Base-by-base conservation (phyloP, 805 yeast genomes). In the Metschnikowia shivogae region DNA sequence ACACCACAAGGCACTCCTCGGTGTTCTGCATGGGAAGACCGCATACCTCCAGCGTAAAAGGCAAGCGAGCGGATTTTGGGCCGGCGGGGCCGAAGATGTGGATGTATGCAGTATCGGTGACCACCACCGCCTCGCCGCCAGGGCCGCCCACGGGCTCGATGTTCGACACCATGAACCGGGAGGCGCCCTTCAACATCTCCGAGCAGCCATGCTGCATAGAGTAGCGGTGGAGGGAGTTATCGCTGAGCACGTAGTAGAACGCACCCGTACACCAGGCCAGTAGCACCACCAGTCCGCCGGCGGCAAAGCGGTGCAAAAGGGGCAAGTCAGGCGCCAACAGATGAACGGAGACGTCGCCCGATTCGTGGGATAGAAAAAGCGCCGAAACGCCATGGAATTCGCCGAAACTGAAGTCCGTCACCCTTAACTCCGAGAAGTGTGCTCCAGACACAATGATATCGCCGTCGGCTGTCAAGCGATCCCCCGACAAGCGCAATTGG, bases 351-450 rank as follows among this genome's bases (percentile, higher is more conserved):
- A 60, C 22, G 11, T 44, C 44, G 3, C 54, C 55, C 11, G 48
- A 41, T 31, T 56, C 56, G 12, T 56, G 62, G 31, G 53, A 44
- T 10, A 58, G 36, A 13, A 52, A 28, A 3, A 49, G 14, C 14
- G 49, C 38, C 5, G 43, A n/a, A 3, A 44, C 53, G 13, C 36
- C 36, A 1, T 38, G 33, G 3, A 49, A 37, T 19, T 39, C 42
- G 8, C 53, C 57, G 40, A 70, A 63, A 20, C 54, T 53, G 39
- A 70, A 71, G 35, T 49, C 50, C 31, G 57, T 57, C 17, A 69
- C 53, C 32, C 56, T 61, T 11, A 70, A 48, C 11, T 56, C 46
- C 38, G 44, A 39, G 39, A 34, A 59, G 34, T 64, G 63, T 1
- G 50, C 43, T 3, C 56, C 51, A 10, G 54, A 53, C 5, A 63